Evolutionary conservation across 257 asterid species (phyloP), one percentile per base, ranked within the genome.

Genomic region (Mentha longifolia): DNA sequence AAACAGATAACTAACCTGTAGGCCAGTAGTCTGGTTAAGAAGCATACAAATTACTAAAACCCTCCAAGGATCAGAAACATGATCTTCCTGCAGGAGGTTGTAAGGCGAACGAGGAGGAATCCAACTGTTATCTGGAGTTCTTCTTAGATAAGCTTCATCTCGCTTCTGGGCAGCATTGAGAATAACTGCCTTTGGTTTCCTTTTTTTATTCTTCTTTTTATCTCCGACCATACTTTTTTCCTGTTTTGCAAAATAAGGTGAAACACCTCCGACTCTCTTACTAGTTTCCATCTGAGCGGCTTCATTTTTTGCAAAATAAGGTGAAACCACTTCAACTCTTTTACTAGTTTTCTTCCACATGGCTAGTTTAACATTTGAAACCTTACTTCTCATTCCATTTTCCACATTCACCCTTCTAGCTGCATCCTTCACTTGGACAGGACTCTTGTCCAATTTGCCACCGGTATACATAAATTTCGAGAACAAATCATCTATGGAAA

Each of bases 51-150:
- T 92, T 43, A 92, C 84, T 80, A 92, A 78, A 62, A 92, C 97
- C 83, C 96, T 88, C 97, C 98, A 92, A 45, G 98, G 98, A 91
- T 92, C 97, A 76, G 83, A 86, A 10, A 78, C 77, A 62, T 92
- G 97, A 71, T 90, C 89, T 82, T 92, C 97, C 78, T 92, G 98
- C 70, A 92, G 88, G 74, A 92, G 92, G 77, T 85, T 77, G 63
- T 72, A 75, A 47, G 85, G 93, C 2, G 97, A 89, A n/a, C 87
- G 82, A 51, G 97, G 98, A 61, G 98, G 97, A 55, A 11, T 77
- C 98, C 98, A 92, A 51, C 56, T 72, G 83, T 84, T 90, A 35
- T 81, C 88, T 25, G 85, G 58, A 43, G 81, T 79, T 85, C 65
- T 87, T 74, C 92, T 79, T 77, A 41, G 16, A 67, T 92, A 92